phyloP scores from a whole-genome alignment of 495 filamentous ascomycete genomes.

The Echria macrotheca region DNA sequence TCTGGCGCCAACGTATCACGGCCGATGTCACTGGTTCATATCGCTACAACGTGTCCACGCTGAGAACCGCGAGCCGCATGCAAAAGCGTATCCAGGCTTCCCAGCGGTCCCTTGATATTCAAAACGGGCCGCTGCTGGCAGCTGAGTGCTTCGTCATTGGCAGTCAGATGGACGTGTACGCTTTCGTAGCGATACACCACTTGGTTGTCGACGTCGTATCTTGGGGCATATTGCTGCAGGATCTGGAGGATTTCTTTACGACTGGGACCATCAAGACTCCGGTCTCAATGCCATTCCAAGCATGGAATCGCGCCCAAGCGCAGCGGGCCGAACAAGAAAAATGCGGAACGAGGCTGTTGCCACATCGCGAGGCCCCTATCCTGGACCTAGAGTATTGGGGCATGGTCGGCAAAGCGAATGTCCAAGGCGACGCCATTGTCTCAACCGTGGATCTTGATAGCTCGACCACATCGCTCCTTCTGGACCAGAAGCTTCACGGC shows the following conservation, averaged over 20 bases:
- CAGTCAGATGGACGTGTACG: conserved; percentile 16
- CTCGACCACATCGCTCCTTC: conserved; percentile 36
- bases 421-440: conserved; percentile 31
- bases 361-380: conserved; percentile 5
- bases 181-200: conserved; percentile 55
- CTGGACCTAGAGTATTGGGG: conserved; percentile 45
- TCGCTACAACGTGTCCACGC: conserved; percentile 20
- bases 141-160: conserved; percentile 20
- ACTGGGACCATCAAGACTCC: conserved; percentile 19
- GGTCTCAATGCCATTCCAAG: conserved; percentile 15
- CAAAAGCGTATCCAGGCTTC: conserved; percentile 21
- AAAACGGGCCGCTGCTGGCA: conserved; percentile 32
- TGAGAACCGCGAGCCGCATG: conserved; percentile 9
- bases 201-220: conserved; percentile 60
- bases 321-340: conserved; percentile 13
- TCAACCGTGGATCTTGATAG: conserved; percentile 34
- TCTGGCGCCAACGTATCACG: conserved; percentile 29
- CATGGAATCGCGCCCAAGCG: conserved; percentile 19
- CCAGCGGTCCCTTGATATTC: conserved; percentile 28
- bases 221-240: conserved; percentile 55
- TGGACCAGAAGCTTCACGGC: conserved; percentile 40
- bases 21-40: conserved; percentile 16
- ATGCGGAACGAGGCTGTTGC: conserved; percentile 15
- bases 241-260: conserved; percentile 51
- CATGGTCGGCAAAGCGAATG: conserved; percentile 32